A percentile compares a stretch with the other conserved stretches of the same genome.
Evolutionary conservation across 768 basidiomycete genomes (phyloP).

Genomic region (Exsudoporus frostii): DNA sequence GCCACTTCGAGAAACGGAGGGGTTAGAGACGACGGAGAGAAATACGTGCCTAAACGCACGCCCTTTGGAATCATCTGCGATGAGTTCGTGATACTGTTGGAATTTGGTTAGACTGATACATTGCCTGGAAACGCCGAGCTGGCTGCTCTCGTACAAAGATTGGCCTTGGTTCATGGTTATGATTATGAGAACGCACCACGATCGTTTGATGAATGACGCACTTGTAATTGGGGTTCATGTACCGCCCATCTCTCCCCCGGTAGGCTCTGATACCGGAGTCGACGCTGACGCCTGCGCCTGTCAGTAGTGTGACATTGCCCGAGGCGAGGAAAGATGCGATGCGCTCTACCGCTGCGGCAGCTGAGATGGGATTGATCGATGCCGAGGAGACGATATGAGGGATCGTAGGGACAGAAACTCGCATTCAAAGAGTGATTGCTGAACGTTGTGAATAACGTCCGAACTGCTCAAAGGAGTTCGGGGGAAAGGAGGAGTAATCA

Average conservation of each 20-base stretch:
- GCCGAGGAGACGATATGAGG: conserved; percentile 50
- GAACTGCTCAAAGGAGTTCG: background rate
- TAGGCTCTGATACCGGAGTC: conserved; percentile 97
- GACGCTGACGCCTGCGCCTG: conserved; percentile 92
- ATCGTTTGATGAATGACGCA: conserved; percentile 29
- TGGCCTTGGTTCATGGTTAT: conserved; percentile 38
- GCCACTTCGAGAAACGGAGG: background rate
- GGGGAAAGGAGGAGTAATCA: background rate
- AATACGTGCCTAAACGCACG: conserved; percentile 63
- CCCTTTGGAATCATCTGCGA: conserved; percentile 68
- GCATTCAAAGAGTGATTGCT: conserved; percentile 44
- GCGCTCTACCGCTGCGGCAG: conserved; percentile 54
- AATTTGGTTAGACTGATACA: conserved; percentile 9
- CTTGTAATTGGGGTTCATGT: conserved; percentile 91
- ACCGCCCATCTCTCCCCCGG: conserved; percentile 78
- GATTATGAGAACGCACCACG: background rate
- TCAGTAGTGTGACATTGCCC: conserved; percentile 74
- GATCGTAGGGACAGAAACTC: conserved; percentile 74
- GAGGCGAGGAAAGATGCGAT: conserved; percentile 61
- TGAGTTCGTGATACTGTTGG: conserved; percentile 71
- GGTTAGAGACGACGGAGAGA: background rate
- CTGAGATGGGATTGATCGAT: conserved; percentile 37
- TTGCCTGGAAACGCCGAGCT: background rate
- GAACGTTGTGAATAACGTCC: no score
- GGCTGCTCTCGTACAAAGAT: conserved; percentile 43